Percentiles rank a stretch among this genome's conserved stretches.
These are phyloP conservation scores for Rhizopus delemar DNA, from an alignment of 371 early-diverging fungal genomes.

Conservation along the genomic window DNA sequence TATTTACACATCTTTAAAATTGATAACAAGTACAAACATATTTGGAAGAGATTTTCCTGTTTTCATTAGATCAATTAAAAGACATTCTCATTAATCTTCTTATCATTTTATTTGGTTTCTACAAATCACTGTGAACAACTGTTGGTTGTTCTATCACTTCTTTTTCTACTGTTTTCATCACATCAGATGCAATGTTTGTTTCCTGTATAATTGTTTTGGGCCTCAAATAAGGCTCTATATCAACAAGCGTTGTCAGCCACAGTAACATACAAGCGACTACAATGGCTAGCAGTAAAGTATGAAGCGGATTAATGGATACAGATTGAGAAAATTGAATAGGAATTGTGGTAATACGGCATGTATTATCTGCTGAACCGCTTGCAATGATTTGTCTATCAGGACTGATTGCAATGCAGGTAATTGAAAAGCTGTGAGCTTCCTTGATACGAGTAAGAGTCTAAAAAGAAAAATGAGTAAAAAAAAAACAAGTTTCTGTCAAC, in stretches of 20 bases:
- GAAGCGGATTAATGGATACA: constrained; percentile 32
- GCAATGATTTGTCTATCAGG: constrained; percentile 55
- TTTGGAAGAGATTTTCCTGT: constrained; percentile 45
- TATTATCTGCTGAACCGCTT: constrained; percentile 71
- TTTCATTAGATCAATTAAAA: constrained; percentile 38
- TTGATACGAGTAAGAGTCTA: constrained; percentile 49
- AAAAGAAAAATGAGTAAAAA: not conserved
- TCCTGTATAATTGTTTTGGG: not conserved
- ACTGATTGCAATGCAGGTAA: constrained; percentile 67
- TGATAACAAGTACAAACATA: constrained; percentile 34
- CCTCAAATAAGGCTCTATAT: constrained; percentile 17
- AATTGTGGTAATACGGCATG: constrained; percentile 56
- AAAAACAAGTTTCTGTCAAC: not conserved
- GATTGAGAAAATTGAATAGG: constrained; percentile 54
- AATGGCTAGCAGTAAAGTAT: constrained; percentile 39
- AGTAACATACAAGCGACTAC: constrained; percentile 28
- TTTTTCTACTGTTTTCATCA: constrained; percentile 1
- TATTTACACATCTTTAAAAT: constrained; percentile 40
- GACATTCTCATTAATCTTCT: not conserved
- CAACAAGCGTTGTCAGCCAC: constrained; percentile 14
- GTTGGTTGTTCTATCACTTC: not conserved
- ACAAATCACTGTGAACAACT: not conserved
- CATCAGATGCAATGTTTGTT: not conserved
- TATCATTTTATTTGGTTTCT: not conserved
- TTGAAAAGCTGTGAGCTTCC: constrained; percentile 65